Evolutionary conservation across 2,329 filamentous ascomycete genomes (phyloP).

Genomic region (Nothomitra cinnamomea): DNA sequence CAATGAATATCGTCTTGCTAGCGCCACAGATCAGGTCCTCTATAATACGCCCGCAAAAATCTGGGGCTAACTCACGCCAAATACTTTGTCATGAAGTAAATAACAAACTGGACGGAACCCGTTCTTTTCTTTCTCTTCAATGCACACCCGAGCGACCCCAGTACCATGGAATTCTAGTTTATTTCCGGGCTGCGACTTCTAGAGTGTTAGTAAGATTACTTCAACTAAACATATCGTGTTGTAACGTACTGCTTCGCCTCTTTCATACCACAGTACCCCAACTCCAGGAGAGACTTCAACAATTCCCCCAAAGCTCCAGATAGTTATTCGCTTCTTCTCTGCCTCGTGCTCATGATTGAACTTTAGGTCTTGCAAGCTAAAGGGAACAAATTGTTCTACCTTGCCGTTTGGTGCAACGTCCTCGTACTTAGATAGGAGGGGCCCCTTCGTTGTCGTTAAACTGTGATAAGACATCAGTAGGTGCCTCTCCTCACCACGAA

Average conservation of each 20-base stretch:
- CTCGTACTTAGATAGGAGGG: constrained; percentile 8
- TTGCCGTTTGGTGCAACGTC: constrained; percentile 6
- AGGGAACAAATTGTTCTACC: constrained; percentile 9
- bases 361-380: constrained; percentile 6
- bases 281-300: constrained; percentile 8
- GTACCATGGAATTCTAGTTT: background rate
- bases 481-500: no score
- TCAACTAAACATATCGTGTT: background rate
- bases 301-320: constrained; percentile 11
- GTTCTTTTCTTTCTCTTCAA: background rate
- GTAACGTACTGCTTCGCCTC: background rate
- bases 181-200: background rate
- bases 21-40: background rate
- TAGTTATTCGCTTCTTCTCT: constrained; percentile 5
- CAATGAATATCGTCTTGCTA: constrained; percentile 8
- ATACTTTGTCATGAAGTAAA: constrained; percentile 3
- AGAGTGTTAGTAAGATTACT: background rate
- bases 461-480: no score
- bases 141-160: constrained; percentile 2
- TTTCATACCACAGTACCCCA: constrained; percentile 8
- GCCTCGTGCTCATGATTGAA: constrained; percentile 5
- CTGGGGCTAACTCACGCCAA: background rate
- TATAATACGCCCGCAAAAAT: background rate
- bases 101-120: constrained; percentile 1
- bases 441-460: constrained; percentile 3